A percentile compares a stretch with the other conserved stretches of the same genome.
Evolutionary conservation across 2,329 filamentous ascomycete species (phyloP).

Genomic region (Emmonsiellopsis sp.): DNA sequence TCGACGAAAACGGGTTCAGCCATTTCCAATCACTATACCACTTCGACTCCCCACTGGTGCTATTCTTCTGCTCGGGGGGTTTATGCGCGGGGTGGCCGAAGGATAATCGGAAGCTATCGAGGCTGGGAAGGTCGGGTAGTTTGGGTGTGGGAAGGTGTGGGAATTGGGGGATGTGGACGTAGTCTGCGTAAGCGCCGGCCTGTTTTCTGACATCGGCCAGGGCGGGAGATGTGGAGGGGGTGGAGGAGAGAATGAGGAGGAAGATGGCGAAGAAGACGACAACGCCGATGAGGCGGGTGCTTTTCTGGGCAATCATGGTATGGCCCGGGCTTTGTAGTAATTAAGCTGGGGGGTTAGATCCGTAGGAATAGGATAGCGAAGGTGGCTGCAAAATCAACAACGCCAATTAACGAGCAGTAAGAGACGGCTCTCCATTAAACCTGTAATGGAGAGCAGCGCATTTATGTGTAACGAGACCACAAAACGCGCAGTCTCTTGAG

Average conservation of each 20-base stretch:
- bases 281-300: constrained; percentile 32
- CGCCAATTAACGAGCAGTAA: too few relatives aligned
- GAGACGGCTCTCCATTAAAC: too few relatives aligned
- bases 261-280: constrained; percentile 36
- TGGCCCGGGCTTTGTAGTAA: too few relatives aligned
- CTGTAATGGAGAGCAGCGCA: too few relatives aligned
- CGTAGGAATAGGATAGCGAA: too few relatives aligned
- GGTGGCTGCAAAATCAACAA: too few relatives aligned
- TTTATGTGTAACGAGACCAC: too few relatives aligned
- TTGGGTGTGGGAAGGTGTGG: not conserved
- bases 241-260: constrained; percentile 37
- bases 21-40: constrained; percentile 91
- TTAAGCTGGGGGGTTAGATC: too few relatives aligned
- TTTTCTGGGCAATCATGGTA: constrained; percentile 32
- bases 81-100: constrained; percentile 63
- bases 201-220: constrained; percentile 16
- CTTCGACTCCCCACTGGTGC: constrained; percentile 64
- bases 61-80: constrained; percentile 66
- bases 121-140: constrained; percentile 22
- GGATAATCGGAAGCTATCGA: constrained; percentile 48
- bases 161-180: constrained; percentile 17
- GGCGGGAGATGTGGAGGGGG: constrained; percentile 22
- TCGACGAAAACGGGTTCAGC: constrained; percentile 80
- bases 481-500: too few relatives aligned
- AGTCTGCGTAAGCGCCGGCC: constrained; percentile 18